A percentile compares a stretch with the other conserved stretches of the same genome.
These are phyloP conservation scores for Thraustochytrium aureum DNA, from an alignment of 352 stramenopile species.

Conservation along the genomic window DNA sequence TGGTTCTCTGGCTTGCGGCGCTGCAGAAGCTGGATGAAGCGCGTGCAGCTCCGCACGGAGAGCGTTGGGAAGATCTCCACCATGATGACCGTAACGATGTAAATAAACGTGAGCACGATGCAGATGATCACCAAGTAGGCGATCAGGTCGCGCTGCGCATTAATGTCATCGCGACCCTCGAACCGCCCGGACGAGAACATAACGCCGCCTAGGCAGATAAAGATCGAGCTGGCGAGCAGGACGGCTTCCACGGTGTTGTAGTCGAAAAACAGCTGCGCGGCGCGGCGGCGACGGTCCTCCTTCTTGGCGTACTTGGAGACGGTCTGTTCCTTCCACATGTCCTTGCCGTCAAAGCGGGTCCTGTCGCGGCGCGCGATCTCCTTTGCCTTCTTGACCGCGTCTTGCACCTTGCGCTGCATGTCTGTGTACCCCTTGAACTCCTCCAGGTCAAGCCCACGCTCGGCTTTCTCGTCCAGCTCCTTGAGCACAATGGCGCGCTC, in stretches of 20 bases:
- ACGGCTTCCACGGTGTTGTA: conserved; percentile 61
- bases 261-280: conserved; percentile 54
- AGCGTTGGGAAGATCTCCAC: conserved; percentile 33
- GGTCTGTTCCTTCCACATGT: conserved; percentile 8
- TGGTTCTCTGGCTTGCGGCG: conserved; percentile 42
- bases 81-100: conserved; percentile 39
- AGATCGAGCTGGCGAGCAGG: conserved; percentile 54
- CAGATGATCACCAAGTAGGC: conserved; percentile 47
- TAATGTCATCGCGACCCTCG: conserved; percentile 17
- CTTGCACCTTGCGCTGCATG: conserved; percentile 20
- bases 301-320: neutral
- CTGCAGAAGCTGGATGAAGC: conserved; percentile 21
- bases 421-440: conserved; percentile 31
- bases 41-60: neutral
- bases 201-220: conserved; percentile 56
- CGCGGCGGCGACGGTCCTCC: conserved; percentile 6
- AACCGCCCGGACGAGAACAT: conserved; percentile 55
- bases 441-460: conserved; percentile 24
- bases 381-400: conserved; percentile 28
- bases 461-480: conserved; percentile 47
- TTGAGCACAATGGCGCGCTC: conserved; percentile 67
- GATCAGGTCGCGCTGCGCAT: conserved; percentile 22
- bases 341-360: neutral
- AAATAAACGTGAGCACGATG: conserved; percentile 40
- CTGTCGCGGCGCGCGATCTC: neutral